Conservation (phyloP, 139 green algal species). For the Volvox africanus region DNA sequence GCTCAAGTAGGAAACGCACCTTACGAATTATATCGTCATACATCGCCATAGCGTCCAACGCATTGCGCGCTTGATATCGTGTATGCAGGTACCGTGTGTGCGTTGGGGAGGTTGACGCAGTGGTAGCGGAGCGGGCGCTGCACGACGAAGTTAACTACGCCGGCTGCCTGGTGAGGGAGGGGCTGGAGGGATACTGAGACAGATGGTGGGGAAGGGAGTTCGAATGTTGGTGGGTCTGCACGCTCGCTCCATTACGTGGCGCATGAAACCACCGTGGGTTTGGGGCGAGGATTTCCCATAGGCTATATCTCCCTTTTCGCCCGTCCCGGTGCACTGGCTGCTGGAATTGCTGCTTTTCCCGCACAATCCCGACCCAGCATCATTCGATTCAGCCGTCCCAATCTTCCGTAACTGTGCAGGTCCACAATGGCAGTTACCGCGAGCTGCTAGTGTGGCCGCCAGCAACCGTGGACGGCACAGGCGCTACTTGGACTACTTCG, state of each 20-base stretch:
- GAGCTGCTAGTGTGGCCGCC: background rate
- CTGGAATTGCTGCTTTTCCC: background rate
- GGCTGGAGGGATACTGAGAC: background rate
- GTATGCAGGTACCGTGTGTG: background rate
- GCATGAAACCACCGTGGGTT: too few relatives aligned
- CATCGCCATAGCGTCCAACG: too few relatives aligned
- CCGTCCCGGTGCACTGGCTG: background rate
- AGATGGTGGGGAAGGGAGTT: background rate
- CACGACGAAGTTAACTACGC: slow-evolving; percentile 2
- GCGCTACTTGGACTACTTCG: background rate
- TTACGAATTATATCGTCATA: too few relatives aligned
- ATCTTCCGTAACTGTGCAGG: background rate
- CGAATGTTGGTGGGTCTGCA: background rate
- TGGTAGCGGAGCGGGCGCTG: background rate
- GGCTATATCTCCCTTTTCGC: background rate
- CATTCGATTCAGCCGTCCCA: background rate
- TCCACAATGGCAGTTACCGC: slow-evolving; percentile 2
- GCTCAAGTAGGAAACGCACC: too few relatives aligned
- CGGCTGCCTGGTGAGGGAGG: slow-evolving; percentile 13
- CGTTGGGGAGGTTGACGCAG: slow-evolving; percentile 1
- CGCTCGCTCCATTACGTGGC: background rate
- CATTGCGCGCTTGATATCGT: background rate
- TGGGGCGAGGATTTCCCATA: too few relatives aligned
- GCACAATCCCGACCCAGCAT: background rate
- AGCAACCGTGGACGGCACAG: background rate